Conservation (phyloP, 1,139 yeast species). For the Eremothecium gossypii region DNA sequence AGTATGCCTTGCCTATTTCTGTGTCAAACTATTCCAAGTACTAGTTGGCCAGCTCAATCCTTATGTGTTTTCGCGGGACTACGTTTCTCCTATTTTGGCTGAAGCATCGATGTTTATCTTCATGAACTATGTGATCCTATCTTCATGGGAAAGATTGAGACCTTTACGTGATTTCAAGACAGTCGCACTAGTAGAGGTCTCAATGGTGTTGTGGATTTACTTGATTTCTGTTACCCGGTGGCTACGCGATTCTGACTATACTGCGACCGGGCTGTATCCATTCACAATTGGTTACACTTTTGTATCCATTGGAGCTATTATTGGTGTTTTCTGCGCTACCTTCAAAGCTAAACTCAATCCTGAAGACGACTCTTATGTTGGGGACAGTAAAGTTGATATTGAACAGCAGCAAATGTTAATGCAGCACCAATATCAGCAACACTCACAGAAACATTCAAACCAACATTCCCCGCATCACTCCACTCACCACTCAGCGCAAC, state of each 20-base stretch:
- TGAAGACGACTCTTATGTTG: constrained; percentile 7
- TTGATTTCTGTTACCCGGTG: constrained; percentile 44
- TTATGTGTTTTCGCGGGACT: constrained; percentile 50
- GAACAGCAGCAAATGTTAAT: neutral
- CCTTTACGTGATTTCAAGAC: constrained; percentile 68
- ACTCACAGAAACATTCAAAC: neutral
- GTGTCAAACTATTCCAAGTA: constrained; percentile 30
- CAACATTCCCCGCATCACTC: neutral
- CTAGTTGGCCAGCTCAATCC: constrained; percentile 36
- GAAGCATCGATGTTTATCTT: constrained; percentile 40
- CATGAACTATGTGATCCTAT: constrained; percentile 47
- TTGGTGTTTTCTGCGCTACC: constrained; percentile 39
- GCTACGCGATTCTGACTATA: constrained; percentile 35
- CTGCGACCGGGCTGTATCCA: constrained; percentile 54
- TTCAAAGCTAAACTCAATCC: constrained; percentile 6
- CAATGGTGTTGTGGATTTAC: constrained; percentile 47
- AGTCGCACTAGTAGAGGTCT: constrained; percentile 49
- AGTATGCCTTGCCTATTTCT: constrained; percentile 34
- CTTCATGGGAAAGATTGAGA: constrained; percentile 40
- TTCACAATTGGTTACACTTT: constrained; percentile 43
- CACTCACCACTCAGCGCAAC: too few species aligned
- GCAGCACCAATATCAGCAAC: neutral
- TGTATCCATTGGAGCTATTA: constrained; percentile 42
- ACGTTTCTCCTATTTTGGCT: constrained; percentile 40
- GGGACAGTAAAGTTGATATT: neutral